Percentiles rank a stretch among this genome's conserved stretches.
phyloP scores from a whole-genome alignment of 2,329 filamentous ascomycete genomes.

The Fonsecaea pedrosoi region DNA sequence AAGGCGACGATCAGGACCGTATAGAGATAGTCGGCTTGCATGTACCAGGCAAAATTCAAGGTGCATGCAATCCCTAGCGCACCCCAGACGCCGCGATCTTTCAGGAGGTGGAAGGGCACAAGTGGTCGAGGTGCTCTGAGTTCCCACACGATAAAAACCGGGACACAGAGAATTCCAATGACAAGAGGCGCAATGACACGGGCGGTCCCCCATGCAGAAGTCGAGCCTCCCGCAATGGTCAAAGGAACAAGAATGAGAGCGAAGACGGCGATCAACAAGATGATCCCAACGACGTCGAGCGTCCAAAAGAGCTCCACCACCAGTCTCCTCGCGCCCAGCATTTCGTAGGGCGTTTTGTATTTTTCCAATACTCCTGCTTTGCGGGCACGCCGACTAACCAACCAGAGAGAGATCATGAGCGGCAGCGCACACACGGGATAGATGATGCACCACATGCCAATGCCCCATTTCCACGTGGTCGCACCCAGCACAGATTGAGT shows the following conservation, averaged over 20 bases:
- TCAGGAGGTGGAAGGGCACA: conserved; percentile 66
- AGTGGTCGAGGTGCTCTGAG: conserved; percentile 57
- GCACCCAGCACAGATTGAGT: conserved; percentile 57
- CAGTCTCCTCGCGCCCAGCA: conserved; percentile 49
- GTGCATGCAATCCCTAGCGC: conserved; percentile 65
- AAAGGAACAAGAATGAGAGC: conserved; percentile 63
- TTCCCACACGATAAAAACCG: conserved; percentile 64
- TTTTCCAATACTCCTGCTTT: conserved; percentile 56
- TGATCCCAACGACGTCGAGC: conserved; percentile 61
- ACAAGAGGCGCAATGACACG: conserved; percentile 60
- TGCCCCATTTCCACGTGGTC: conserved; percentile 67
- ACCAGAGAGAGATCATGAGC: conserved; percentile 59
- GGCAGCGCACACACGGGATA: conserved; percentile 64
- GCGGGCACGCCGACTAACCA: conserved; percentile 61
- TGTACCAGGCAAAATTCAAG: conserved; percentile 66
- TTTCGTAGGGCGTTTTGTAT: conserved; percentile 54
- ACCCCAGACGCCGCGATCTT: conserved; percentile 69
- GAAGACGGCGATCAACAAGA: conserved; percentile 60
- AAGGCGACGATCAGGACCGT: conserved; percentile 68
- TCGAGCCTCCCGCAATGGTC: conserved; percentile 61
- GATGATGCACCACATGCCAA: conserved; percentile 70
- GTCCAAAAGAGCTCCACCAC: conserved; percentile 61
- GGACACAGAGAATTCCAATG: conserved; percentile 58
- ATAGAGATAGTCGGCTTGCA: conserved; percentile 70
- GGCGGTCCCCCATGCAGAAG: conserved; percentile 58